Percentiles rank a stretch among this genome's conserved stretches.
phyloP scores from a whole-genome alignment of 495 filamentous ascomycete species.

The Hypomontagnella monticulosa region DNA sequence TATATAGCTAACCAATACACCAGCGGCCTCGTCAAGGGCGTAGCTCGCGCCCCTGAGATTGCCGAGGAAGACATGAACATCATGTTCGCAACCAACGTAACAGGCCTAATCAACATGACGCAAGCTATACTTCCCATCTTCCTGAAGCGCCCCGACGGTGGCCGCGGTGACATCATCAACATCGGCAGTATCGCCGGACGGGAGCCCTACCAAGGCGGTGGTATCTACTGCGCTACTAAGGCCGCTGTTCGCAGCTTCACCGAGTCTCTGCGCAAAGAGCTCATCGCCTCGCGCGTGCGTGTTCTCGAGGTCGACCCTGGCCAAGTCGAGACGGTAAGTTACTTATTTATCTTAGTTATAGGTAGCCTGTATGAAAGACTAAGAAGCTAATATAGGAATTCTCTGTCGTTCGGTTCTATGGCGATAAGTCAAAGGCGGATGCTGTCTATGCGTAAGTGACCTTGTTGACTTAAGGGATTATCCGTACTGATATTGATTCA shows the following conservation, averaged over 20 bases:
- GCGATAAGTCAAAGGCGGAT: slow-evolving; percentile 94
- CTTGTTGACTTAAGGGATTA: neutral
- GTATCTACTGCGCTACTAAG: slow-evolving; percentile 97
- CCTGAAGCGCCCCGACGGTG: slow-evolving; percentile 79
- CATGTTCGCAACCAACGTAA: slow-evolving; percentile 95
- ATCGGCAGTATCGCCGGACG: slow-evolving; percentile 95
- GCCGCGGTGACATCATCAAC: slow-evolving; percentile 94
- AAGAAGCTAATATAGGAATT: slow-evolving; percentile 74
- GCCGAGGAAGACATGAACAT: slow-evolving; percentile 80
- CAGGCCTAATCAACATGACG: slow-evolving; percentile 95
- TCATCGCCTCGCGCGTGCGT: slow-evolving; percentile 84
- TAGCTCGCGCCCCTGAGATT: slow-evolving; percentile 88
- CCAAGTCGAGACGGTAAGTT: slow-evolving; percentile 88
- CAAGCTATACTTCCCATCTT: slow-evolving; percentile 89
- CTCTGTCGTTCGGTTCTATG: slow-evolving; percentile 90
- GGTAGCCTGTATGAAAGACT: no score
- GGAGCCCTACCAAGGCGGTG: slow-evolving; percentile 87
- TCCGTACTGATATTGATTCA: slow-evolving; percentile 31
- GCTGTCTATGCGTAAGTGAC: slow-evolving; percentile 86
- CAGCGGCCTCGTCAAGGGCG: slow-evolving; percentile 86
- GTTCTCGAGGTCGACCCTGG: slow-evolving; percentile 95
- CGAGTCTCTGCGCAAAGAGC: slow-evolving; percentile 86
- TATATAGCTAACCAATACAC: slow-evolving; percentile 19
- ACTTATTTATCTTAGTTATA: neutral
- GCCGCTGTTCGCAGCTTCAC: slow-evolving; percentile 92